These are phyloP conservation scores for Cenchrus fungigraminus DNA, from an alignment of 176 grass and related monocot species.

Conservation along the genomic window DNA sequence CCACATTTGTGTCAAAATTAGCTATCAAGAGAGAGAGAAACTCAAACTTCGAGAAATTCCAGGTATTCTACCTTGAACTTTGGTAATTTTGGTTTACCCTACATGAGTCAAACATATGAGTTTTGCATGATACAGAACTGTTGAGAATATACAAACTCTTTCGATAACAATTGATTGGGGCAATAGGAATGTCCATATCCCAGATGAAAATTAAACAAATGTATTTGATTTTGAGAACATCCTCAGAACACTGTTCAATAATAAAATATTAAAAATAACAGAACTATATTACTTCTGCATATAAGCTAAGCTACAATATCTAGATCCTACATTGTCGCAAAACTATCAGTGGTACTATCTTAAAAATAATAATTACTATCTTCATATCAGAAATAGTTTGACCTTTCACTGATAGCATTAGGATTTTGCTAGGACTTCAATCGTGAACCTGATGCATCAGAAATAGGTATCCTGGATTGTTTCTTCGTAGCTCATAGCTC, in stretches of 20 bases:
- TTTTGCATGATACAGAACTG: background rate
- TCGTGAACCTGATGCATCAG: background rate
- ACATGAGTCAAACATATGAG: background rate
- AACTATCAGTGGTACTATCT: background rate
- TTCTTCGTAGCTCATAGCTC: background rate
- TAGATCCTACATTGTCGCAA: background rate
- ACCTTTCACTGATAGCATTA: background rate
- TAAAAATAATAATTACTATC: background rate
- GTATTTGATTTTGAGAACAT: background rate
- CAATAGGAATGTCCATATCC: background rate
- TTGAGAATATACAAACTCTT: slow-evolving; percentile 8
- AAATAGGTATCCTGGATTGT: slow-evolving; percentile 2
- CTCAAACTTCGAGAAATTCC: slow-evolving; percentile 65
- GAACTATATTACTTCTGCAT: background rate
- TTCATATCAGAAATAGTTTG: slow-evolving; percentile 17
- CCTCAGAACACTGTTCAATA: background rate
- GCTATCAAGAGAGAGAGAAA: slow-evolving; percentile 61
- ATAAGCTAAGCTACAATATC: slow-evolving; percentile 1
- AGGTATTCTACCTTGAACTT: slow-evolving; percentile 43
- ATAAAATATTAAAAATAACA: background rate
- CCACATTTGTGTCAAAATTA: slow-evolving; percentile 53
- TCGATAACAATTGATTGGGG: background rate
- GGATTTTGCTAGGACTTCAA: background rate
- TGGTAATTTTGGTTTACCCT: slow-evolving; percentile 5
- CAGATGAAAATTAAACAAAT: background rate